A percentile compares a stretch with the other conserved stretches of the same genome.
Conservation (phyloP, 179 eudicot species). For the Carnegiea gigantea region DNA sequence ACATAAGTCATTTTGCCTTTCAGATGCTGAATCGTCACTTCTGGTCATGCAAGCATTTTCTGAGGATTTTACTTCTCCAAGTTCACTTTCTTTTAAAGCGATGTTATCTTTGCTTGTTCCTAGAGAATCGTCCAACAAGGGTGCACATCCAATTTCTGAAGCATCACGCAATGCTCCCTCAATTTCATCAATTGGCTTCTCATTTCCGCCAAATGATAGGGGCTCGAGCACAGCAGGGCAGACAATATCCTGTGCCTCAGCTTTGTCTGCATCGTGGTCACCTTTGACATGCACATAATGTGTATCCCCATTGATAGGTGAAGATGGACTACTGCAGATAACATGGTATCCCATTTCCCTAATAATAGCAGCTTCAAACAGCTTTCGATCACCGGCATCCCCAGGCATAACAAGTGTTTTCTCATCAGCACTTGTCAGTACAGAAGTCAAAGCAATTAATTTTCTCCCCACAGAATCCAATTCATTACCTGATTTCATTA, state of each 20-base stretch:
- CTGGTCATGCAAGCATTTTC: neutral
- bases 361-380: neutral
- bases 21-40: neutral
- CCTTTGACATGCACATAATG: neutral
- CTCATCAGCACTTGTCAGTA: neutral
- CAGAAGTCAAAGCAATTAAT: conserved; percentile 4
- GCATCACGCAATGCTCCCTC: neutral
- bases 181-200: neutral
- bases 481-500: conserved; percentile 6
- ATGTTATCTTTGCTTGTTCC: neutral
- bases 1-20: neutral
- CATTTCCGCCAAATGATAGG: neutral
- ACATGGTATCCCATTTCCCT: conserved; percentile 7
- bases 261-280: neutral
- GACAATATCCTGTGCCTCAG: neutral
- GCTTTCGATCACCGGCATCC: neutral
- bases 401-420: neutral
- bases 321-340: neutral
- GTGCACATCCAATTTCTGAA: neutral
- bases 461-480: neutral
- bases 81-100: neutral
- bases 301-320: neutral
- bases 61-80: neutral
- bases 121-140: neutral
- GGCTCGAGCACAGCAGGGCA: neutral